Evolutionary conservation across 768 basidiomycete species (phyloP), one percentile per base, ranked within the genome.

Genomic region (Austroboletus eburneus): DNA sequence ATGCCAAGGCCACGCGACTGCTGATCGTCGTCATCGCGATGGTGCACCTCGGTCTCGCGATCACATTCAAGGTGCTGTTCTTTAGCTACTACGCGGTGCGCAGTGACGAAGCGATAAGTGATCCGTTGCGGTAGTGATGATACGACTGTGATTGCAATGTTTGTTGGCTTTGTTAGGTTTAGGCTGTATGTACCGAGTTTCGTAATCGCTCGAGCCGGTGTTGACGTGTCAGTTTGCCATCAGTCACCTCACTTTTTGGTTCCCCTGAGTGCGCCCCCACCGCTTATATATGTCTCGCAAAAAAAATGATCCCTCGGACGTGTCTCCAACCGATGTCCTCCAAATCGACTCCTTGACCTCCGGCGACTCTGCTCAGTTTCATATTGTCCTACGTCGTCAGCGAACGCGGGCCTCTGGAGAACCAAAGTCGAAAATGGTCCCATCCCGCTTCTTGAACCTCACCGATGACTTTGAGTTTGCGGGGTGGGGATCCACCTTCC

Each of bases 1-100:
- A 91, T 70, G 83, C 85, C 54, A 95, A 87, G 67, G 80, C 88
- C 9, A 84, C 87, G 1, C 83, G 92, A 18, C 79, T 95, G 5
- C 66, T 97, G 21, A 85, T 96, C 57, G 71, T 96, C 39, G 65
- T 82, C 24, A 75, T 96, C 25, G 85, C 79, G 1, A 70, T 73
- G 3, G 67, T 97, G 14, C 95, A 99, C 57, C 80, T 80, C 2
- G 85, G 71, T 2, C 69, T 97, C 48, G 91, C 92, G 0, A 71
- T 98, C 34, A 79, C 85, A 8, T 88, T 98, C 74, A 93, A 95
- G 65, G 49, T 52, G 12, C 63, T 81, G 21, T 87, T 87, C 71
- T 80, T 87, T 62, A 76, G 72, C 46, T 80, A 79, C 63, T 80
- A 79, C 29, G 66, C 71, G 25, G 64, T 75, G 8, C 56, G 59